These are phyloP conservation scores for Corylus avellana DNA, from an alignment of 306 rosid genomes.

Conservation along the genomic window DNA sequence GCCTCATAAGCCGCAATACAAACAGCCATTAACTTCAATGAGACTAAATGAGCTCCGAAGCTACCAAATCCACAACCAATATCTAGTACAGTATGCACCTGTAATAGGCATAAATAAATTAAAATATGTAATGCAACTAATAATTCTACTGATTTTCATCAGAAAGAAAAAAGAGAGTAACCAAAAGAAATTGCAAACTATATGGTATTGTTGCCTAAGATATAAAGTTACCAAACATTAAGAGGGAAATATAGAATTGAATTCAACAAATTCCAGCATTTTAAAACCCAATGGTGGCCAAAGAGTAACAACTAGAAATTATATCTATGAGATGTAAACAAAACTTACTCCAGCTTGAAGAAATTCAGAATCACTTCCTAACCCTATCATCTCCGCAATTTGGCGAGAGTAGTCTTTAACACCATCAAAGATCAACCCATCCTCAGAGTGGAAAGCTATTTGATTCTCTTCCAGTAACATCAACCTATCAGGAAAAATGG, in stretches of 20 bases:
- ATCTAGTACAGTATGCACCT: conserved; percentile 83
- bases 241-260: not conserved
- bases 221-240: not conserved
- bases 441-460: conserved; percentile 95
- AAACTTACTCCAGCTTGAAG: conserved; percentile 85
- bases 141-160: conserved; percentile 12
- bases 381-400: conserved; percentile 93
- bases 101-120: conserved; percentile 39
- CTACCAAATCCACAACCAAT: conserved; percentile 98
- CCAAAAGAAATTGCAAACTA: conserved; percentile 17
- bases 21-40: conserved; percentile 79
- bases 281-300: conserved; percentile 22
- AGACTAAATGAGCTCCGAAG: conserved; percentile 91
- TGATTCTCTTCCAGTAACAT: conserved; percentile 98
- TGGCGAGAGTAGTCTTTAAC: conserved; percentile 95
- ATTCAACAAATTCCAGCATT: conserved; percentile 12
- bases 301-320: conserved; percentile 5
- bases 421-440: conserved; percentile 76
- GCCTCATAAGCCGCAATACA: conserved; percentile 94
- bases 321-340: conserved; percentile 1
- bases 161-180: conserved; percentile 8
- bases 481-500: conserved; percentile 49
- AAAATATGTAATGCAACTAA: conserved; percentile 5
- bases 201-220: not conserved
- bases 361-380: conserved; percentile 78